These are phyloP conservation scores for Sarcomyxa edulis DNA, from an alignment of 768 basidiomycete species.

Conservation along the genomic window DNA sequence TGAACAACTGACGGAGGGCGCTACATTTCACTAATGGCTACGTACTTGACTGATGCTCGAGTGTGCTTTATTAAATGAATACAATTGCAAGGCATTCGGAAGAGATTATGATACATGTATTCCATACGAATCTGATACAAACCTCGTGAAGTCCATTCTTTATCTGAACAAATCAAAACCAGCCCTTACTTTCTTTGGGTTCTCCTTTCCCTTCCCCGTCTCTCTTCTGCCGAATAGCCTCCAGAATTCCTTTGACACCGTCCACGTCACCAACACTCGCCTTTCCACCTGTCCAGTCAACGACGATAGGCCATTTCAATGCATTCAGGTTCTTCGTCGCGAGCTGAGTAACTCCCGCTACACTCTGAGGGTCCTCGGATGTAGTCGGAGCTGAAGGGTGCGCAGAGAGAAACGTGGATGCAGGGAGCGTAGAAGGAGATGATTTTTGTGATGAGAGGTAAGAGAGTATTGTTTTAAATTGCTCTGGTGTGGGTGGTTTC, in stretches of 20 bases:
- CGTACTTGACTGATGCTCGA: no score
- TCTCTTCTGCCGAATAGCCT: constrained; percentile 55
- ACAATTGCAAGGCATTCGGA: no score
- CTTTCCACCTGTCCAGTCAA: constrained; percentile 67
- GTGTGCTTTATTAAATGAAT: no score
- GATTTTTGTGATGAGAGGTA: constrained; percentile 41
- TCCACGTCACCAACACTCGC: constrained; percentile 65
- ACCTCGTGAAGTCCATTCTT: no score
- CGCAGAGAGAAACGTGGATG: constrained; percentile 50
- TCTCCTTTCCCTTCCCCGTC: constrained; percentile 57
- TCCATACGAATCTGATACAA: no score
- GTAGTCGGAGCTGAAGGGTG: constrained; percentile 46
- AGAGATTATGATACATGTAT: no score
- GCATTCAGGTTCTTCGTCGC: constrained; percentile 51
- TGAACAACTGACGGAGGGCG: no score
- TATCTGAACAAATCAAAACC: no score
- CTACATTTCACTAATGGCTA: no score
- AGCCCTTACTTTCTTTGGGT: no score
- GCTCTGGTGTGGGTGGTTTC: constrained; percentile 62
- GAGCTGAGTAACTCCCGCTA: constrained; percentile 42
- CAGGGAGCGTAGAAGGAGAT: constrained; percentile 24
- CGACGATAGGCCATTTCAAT: constrained; percentile 77
- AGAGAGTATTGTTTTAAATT: constrained; percentile 59
- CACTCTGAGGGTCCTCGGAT: constrained; percentile 30
- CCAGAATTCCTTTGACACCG: constrained; percentile 63